Evolutionary conservation across 1,284 basidiomycete genomes (phyloP).

Genomic region (Vanrija sp.): DNA sequence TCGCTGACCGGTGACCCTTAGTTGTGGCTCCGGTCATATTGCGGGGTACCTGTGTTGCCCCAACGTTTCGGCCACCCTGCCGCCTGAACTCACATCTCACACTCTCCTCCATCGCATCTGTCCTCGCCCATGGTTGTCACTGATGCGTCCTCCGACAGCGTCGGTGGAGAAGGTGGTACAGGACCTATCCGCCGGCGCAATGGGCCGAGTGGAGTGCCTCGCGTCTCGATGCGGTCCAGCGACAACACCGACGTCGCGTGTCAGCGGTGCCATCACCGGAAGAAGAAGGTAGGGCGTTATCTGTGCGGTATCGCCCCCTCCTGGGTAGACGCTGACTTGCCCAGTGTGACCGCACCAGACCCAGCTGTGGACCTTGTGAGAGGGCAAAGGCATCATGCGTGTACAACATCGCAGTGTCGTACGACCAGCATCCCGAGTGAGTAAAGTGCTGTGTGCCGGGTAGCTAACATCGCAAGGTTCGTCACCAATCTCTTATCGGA

Average conservation of each 20-base stretch:
- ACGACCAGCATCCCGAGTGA: not conserved
- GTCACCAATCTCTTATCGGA: too few species aligned
- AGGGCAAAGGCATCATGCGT: not conserved
- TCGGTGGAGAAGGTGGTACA: not conserved
- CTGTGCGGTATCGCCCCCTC: not conserved
- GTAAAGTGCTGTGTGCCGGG: not conserved
- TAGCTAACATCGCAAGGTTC: not conserved
- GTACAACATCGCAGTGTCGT: not conserved
- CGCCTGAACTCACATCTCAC: not conserved
- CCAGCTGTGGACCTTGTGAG: not conserved
- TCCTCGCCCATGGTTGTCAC: not conserved
- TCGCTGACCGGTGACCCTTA: too few species aligned
- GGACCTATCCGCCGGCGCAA: not conserved
- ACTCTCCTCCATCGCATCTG: too few species aligned
- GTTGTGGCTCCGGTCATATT: not conserved
- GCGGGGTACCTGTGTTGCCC: not conserved
- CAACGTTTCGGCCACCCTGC: not conserved
- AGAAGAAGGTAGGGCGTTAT: not conserved
- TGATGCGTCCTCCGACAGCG: not conserved
- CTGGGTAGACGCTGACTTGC: not conserved
- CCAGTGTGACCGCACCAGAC: not conserved
- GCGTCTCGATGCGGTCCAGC: not conserved
- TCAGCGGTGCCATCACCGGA: not conserved
- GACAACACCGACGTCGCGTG: not conserved
- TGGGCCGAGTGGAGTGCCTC: not conserved